Percentiles rank a stretch among this genome's conserved stretches.
These are phyloP conservation scores for Fusarium nurragi DNA, from an alignment of 2,329 filamentous ascomycete species.

Conservation along the genomic window DNA sequence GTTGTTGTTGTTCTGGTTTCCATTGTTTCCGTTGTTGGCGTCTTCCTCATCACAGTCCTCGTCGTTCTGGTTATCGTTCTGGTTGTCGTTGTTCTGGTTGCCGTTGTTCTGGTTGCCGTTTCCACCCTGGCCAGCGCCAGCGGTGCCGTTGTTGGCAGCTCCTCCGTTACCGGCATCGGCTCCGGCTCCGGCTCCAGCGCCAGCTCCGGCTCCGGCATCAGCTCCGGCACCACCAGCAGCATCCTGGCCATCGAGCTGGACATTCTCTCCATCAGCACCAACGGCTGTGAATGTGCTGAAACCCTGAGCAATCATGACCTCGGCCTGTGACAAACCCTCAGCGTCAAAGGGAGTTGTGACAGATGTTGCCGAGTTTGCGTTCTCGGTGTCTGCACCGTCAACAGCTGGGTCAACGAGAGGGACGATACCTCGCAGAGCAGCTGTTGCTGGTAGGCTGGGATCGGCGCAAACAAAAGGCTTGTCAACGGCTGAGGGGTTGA, in stretches of 20 bases:
- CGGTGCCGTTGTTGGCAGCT: conserved; percentile 17
- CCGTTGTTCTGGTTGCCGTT: neutral
- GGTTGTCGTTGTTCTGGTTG: neutral
- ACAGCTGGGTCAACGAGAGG: conserved; percentile 74
- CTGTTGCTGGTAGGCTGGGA: conserved; percentile 67
- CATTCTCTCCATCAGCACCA: conserved; percentile 46
- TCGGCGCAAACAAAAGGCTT: conserved; percentile 72
- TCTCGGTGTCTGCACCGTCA: conserved; percentile 64
- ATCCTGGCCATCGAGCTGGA: conserved; percentile 50
- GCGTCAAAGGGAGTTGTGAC: conserved; percentile 65
- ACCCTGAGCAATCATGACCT: conserved; percentile 69
- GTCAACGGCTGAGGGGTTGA: conserved; percentile 71
- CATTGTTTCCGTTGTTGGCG: neutral
- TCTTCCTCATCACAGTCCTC: conserved; percentile 7
- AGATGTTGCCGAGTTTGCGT: conserved; percentile 66
- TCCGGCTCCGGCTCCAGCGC: conserved; percentile 18
- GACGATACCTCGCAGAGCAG: conserved; percentile 70
- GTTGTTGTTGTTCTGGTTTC: neutral
- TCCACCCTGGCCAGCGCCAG: neutral
- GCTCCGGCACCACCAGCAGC: conserved; percentile 43
- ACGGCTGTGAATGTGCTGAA: conserved; percentile 68
- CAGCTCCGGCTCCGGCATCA: conserved; percentile 46
- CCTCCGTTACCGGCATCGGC: neutral
- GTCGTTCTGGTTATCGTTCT: neutral
- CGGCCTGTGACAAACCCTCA: conserved; percentile 70